Conservation (phyloP, 2,329 filamentous ascomycete species). For the Fusarium odoratissimum region DNA sequence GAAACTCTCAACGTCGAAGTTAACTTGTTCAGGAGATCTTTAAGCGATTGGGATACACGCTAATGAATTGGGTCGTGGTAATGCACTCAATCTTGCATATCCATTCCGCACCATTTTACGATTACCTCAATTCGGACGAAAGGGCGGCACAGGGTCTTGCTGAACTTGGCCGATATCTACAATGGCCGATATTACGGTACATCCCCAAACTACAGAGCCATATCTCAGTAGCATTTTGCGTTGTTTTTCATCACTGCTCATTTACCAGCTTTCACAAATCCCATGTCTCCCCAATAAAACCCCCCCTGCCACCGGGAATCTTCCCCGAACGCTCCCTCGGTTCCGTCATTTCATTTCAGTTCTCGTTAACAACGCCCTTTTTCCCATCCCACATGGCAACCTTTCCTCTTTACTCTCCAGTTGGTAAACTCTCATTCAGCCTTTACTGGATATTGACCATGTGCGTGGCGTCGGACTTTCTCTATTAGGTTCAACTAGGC, state of each 20-base stretch:
- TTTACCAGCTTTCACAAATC: slow-evolving; percentile 30
- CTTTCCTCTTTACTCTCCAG: slow-evolving; percentile 1
- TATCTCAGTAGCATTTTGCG: slow-evolving; percentile 8
- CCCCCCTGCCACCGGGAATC: slow-evolving; percentile 36
- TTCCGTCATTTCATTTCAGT: slow-evolving; percentile 24
- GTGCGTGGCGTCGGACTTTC: slow-evolving; percentile 40
- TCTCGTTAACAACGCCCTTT: slow-evolving; percentile 14
- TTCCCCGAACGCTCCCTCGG: slow-evolving; percentile 27
- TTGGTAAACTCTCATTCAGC: slow-evolving; percentile 9
- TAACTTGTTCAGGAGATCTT: not conserved
- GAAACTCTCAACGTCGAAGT: not conserved
- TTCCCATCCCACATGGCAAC: slow-evolving; percentile 31
- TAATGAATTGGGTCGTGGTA: slow-evolving; percentile 14
- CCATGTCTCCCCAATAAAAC: slow-evolving; percentile 22
- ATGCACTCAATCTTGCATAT: slow-evolving; percentile 40
- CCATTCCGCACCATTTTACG: slow-evolving; percentile 25
- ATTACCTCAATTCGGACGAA: slow-evolving; percentile 20
- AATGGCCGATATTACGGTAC: not conserved
- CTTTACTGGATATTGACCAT: slow-evolving; percentile 20
- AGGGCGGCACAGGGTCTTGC: slow-evolving; percentile 1
- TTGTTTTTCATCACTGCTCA: slow-evolving; percentile 27
- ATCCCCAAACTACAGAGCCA: slow-evolving; percentile 1
- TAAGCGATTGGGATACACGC: not conserved
- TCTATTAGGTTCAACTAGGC: slow-evolving; percentile 39
- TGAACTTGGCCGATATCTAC: slow-evolving; percentile 6